These are phyloP conservation scores for Parsonsia alboflavescens DNA, from an alignment of 257 asterid genomes.

Conservation along the genomic window DNA sequence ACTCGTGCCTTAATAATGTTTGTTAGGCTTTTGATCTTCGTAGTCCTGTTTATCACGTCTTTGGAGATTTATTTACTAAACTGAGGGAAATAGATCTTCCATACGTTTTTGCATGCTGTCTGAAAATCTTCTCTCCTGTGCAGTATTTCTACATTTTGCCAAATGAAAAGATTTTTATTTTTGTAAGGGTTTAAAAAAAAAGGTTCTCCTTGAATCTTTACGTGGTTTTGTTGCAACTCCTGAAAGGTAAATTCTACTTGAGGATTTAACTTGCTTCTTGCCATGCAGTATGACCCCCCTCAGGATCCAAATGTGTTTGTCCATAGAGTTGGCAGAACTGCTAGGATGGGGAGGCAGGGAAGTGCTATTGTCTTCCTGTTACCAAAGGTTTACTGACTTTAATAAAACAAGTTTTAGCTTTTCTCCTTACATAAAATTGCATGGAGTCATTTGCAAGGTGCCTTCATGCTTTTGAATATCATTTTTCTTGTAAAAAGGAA, in stretches of 20 bases:
- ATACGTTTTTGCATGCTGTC: not conserved
- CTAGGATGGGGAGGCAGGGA: constrained; percentile 93
- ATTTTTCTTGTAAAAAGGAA: constrained; percentile 44
- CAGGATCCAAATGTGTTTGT: constrained; percentile 89
- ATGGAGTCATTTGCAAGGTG: not conserved
- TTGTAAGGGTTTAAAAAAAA: too few relatives aligned
- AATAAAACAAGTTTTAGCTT: not conserved
- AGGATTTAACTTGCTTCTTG: constrained; percentile 19
- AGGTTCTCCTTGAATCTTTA: not conserved
- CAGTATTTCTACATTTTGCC: too few relatives aligned
- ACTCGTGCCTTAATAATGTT: not conserved
- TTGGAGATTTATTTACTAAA: not conserved
- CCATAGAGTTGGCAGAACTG: constrained; percentile 98
- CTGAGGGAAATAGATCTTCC: not conserved
- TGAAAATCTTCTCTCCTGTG: not conserved
- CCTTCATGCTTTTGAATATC: not conserved
- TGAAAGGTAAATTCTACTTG: constrained; percentile 18
- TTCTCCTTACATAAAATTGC: not conserved
- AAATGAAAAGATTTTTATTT: too few relatives aligned
- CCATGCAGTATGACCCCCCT: constrained; percentile 86
- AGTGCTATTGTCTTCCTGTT: constrained; percentile 69
- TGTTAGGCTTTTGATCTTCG: not conserved
- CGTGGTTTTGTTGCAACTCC: constrained; percentile 1
- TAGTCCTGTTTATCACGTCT: not conserved
- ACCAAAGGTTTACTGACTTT: constrained; percentile 53